These are phyloP conservation scores for Backusella parvicylindrica DNA, from an alignment of 192 early-diverging fungal species.

Conservation along the genomic window DNA sequence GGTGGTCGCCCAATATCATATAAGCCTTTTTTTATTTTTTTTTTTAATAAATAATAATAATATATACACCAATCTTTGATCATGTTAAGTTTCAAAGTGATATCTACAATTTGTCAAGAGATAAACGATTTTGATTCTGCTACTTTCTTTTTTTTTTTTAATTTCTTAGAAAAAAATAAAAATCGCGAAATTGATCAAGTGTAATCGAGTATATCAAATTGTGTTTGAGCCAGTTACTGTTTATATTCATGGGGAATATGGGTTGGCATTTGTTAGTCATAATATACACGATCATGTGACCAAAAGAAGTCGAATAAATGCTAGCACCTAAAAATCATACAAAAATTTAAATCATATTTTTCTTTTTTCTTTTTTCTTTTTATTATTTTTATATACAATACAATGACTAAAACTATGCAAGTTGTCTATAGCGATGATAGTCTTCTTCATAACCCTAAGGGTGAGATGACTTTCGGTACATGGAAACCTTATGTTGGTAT, in stretches of 20 bases:
- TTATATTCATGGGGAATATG: neutral
- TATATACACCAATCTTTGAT: too few species aligned
- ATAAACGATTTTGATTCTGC: too few species aligned
- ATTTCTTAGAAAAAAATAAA: neutral
- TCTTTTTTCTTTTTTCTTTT: neutral
- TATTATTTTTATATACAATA: neutral
- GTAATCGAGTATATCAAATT: too few species aligned
- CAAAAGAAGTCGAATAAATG: neutral
- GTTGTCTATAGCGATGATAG: constrained; percentile 13
- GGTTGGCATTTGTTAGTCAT: neutral
- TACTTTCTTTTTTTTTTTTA: too few species aligned
- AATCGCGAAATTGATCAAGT: too few species aligned
- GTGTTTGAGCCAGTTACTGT: neutral
- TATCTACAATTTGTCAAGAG: too few species aligned
- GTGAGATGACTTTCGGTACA: neutral
- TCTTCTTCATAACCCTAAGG: neutral
- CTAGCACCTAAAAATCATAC: neutral
- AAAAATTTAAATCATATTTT: neutral
- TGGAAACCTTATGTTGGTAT: neutral
- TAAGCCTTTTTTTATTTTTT: too few species aligned
- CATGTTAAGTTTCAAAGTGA: too few species aligned
- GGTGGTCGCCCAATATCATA: too few species aligned
- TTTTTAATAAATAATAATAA: too few species aligned
- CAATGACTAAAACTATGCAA: neutral
- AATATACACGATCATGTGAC: neutral